phyloP scores from a whole-genome alignment of 2,329 filamentous ascomycete species.

The Stagonosporopsis tanaceti region DNA sequence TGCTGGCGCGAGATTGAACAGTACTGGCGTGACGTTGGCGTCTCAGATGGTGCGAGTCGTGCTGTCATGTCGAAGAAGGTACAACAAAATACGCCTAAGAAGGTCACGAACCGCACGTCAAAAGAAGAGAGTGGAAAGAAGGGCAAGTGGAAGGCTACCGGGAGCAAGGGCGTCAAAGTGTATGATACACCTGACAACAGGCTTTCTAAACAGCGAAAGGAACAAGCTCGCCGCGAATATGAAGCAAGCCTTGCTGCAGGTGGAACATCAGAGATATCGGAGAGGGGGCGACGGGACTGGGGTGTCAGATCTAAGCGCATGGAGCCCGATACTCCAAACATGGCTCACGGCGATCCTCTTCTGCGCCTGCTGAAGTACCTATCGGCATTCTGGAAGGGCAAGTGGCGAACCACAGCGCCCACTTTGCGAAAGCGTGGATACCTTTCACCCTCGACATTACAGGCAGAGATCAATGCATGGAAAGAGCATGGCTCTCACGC shows the following conservation, averaged over 20 bases:
- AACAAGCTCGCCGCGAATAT: slow-evolving; percentile 14
- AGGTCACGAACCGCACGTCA: slow-evolving; percentile 65
- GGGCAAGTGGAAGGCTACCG: slow-evolving; percentile 52
- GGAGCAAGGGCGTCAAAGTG: slow-evolving; percentile 49
- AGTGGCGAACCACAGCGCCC: slow-evolving; percentile 78
- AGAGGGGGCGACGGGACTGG: slow-evolving; percentile 71
- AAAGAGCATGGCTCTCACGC: slow-evolving; percentile 68
- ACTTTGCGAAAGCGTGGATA: slow-evolving; percentile 91
- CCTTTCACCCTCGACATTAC: slow-evolving; percentile 76
- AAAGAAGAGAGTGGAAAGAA: slow-evolving; percentile 47
- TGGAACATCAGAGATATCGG: slow-evolving; percentile 50
- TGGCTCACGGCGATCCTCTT: slow-evolving; percentile 84
- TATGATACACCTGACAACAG: slow-evolving; percentile 37
- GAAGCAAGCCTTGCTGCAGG: slow-evolving; percentile 20
- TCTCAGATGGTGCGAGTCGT: slow-evolving; percentile 81
- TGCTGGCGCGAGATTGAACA: slow-evolving; percentile 48
- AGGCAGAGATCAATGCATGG: slow-evolving; percentile 76
- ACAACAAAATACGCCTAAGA: slow-evolving; percentile 69
- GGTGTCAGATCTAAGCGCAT: slow-evolving; percentile 71
- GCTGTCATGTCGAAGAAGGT: slow-evolving; percentile 71
- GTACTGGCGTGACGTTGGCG: slow-evolving; percentile 75
- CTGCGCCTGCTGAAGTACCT: slow-evolving; percentile 78
- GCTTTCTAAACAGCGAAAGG: slow-evolving; percentile 14
- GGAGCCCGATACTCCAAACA: slow-evolving; percentile 74
- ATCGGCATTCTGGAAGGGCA: slow-evolving; percentile 86